Evolutionary conservation across 2,329 filamentous ascomycete species (phyloP).

Genomic region (Fusarium globosum): DNA sequence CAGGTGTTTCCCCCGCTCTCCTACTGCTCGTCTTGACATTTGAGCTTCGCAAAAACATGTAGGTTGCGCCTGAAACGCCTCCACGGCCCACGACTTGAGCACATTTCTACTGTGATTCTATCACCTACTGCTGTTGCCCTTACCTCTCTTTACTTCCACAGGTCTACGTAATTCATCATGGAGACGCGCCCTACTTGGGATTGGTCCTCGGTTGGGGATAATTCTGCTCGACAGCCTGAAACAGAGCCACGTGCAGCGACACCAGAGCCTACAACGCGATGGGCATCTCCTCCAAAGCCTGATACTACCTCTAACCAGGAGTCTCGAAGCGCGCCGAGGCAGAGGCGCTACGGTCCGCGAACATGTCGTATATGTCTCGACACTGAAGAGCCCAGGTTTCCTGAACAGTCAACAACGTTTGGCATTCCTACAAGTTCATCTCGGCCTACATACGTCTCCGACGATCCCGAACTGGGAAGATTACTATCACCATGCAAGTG

Average conservation of each 20-base stretch:
- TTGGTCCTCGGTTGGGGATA: constrained; percentile 42
- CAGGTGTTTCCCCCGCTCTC: constrained; percentile 38
- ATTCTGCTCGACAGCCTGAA: constrained; percentile 16
- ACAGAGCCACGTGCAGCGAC: constrained; percentile 13
- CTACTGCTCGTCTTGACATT: constrained; percentile 18
- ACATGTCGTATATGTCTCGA: constrained; percentile 94
- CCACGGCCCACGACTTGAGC: constrained; percentile 23
- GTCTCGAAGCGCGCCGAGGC: constrained; percentile 23
- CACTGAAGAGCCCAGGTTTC: constrained; percentile 62
- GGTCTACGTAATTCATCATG: constrained; percentile 42
- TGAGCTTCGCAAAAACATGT: constrained; percentile 42
- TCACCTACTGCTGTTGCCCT: constrained; percentile 17
- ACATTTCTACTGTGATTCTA: constrained; percentile 20
- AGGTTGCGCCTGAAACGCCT: constrained; percentile 43
- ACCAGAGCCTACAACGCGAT: constrained; percentile 9
- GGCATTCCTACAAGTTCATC: constrained; percentile 49
- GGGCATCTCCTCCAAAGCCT: constrained; percentile 9
- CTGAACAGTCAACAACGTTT: constrained; percentile 49
- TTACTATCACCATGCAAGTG: constrained; percentile 92
- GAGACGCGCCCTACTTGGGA: constrained; percentile 44
- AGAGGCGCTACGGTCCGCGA: constrained; percentile 72
- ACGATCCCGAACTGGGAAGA: constrained; percentile 78
- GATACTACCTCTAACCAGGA: constrained; percentile 9
- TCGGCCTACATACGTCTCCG: constrained; percentile 72
- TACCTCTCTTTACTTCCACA: constrained; percentile 33